These are phyloP conservation scores for Salix dunnii DNA, from an alignment of 345 rosid genomes.

Conservation along the genomic window DNA sequence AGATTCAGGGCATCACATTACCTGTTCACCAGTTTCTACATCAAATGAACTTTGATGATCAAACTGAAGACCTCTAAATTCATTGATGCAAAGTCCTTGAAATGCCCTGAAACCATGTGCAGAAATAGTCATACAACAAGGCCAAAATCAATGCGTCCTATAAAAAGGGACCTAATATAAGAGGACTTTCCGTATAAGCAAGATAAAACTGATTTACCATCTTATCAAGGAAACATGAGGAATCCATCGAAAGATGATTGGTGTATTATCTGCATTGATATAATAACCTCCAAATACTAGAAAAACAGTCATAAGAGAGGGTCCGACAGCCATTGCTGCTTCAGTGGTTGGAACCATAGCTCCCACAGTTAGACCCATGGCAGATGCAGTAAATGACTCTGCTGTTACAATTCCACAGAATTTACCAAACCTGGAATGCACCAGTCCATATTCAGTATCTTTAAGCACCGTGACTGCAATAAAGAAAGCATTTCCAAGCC, in stretches of 20 bases:
- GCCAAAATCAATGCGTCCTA: background rate
- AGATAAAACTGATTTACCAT: constrained; percentile 45
- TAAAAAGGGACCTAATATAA: background rate
- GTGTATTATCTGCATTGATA: constrained; percentile 83
- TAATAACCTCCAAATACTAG: constrained; percentile 93
- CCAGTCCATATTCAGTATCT: constrained; percentile 16
- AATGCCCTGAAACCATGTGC: constrained; percentile 68
- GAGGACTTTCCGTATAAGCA: background rate
- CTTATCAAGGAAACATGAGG: constrained; percentile 83
- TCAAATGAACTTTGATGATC: constrained; percentile 76
- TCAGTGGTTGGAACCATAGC: constrained; percentile 96
- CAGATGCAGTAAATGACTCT: constrained; percentile 98
- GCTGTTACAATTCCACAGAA: constrained; percentile 89
- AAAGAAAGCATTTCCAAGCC: background rate
- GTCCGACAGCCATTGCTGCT: constrained; percentile 99
- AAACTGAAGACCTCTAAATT: constrained; percentile 77
- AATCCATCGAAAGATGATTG: constrained; percentile 88
- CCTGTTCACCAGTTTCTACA: constrained; percentile 95
- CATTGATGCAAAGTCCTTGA: constrained; percentile 95
- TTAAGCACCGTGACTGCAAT: background rate
- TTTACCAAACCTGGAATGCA: constrained; percentile 62
- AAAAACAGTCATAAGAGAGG: constrained; percentile 96
- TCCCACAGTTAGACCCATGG: constrained; percentile 98
- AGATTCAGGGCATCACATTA: constrained; percentile 25
- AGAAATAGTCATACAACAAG: constrained; percentile 8